Percentiles rank a stretch among this genome's conserved stretches.
Evolutionary conservation across 2,329 filamentous ascomycete genomes (phyloP).

Genomic region (Arthrobotrys iridis): DNA sequence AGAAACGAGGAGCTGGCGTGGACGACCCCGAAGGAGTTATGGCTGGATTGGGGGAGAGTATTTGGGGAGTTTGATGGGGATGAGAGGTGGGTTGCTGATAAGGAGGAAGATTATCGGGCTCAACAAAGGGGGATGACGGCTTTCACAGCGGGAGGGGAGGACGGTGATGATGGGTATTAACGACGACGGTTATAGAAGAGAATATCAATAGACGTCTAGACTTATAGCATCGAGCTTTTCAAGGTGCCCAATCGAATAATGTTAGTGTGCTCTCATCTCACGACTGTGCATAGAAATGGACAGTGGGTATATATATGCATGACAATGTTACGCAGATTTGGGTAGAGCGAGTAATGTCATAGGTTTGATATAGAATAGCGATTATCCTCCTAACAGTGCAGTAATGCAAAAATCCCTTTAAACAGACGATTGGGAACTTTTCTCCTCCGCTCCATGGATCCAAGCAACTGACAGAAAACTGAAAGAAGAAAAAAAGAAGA

Average conservation of each 20-base stretch:
- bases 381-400: not conserved
- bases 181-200: not conserved
- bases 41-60: constrained; percentile 44
- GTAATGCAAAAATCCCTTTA: too few relatives aligned
- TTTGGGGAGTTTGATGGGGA: constrained; percentile 39
- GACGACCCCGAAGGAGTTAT: constrained; percentile 27
- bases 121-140: constrained; percentile 24
- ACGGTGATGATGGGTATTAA: constrained; percentile 14
- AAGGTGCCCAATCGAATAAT: too few relatives aligned
- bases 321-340: too few relatives aligned
- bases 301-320: too few relatives aligned
- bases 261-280: too few relatives aligned
- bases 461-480: not conserved
- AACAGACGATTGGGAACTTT: too few relatives aligned
- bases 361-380: not conserved
- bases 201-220: too few relatives aligned
- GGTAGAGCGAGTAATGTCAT: too few relatives aligned
- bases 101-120: constrained; percentile 30
- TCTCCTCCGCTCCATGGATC: not conserved
- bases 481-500: not conserved
- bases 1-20: constrained; percentile 49
- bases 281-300: too few relatives aligned
- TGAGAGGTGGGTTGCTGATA: constrained; percentile 41
- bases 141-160: not conserved
- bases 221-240: too few relatives aligned